Evolutionary conservation across 139 green algal species (phyloP).

Genomic region (Picochlorum costavermella): DNA sequence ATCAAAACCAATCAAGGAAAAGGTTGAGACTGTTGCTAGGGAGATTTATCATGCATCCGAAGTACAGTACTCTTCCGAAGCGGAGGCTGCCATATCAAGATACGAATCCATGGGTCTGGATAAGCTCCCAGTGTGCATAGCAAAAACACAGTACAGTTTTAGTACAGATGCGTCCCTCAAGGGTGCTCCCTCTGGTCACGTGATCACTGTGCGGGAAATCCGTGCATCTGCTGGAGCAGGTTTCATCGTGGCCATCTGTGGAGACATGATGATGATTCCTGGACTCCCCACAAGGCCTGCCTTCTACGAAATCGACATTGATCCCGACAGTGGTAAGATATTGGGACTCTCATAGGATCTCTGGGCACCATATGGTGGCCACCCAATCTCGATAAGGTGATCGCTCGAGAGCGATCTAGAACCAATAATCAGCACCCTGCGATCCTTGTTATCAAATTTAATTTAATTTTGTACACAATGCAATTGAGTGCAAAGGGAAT

Average conservation of each 20-base stretch:
- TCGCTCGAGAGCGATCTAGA: too few relatives aligned
- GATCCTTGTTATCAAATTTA: too few relatives aligned
- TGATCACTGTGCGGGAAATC: slow-evolving; percentile 83
- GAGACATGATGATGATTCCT: slow-evolving; percentile 91
- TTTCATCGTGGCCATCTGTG: slow-evolving; percentile 87
- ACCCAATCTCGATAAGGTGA: too few relatives aligned
- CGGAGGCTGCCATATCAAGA: slow-evolving; percentile 52
- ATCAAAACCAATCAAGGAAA: slow-evolving; percentile 50
- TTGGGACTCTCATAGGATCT: slow-evolving; percentile 53
- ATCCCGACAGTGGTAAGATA: slow-evolving; percentile 61
- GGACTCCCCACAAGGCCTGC: slow-evolving; percentile 78
- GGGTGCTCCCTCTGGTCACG: slow-evolving; percentile 80
- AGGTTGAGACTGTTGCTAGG: slow-evolving; percentile 87
- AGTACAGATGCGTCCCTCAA: slow-evolving; percentile 29
- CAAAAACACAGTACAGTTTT: slow-evolving; percentile 85
- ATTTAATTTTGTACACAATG: too few relatives aligned
- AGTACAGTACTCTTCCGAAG: slow-evolving; percentile 77
- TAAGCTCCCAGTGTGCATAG: slow-evolving; percentile 96
- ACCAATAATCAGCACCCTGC: too few relatives aligned
- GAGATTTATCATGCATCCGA: slow-evolving; percentile 76
- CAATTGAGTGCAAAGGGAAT: too few relatives aligned
- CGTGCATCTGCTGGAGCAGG: slow-evolving; percentile 78
- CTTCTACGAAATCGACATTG: slow-evolving; percentile 78
- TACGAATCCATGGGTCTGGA: slow-evolving; percentile 81
- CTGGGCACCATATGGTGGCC: background rate